Evolutionary conservation across 805 yeast species (phyloP), one percentile per base, ranked within the genome.

Genomic region (Saturnispora diversa): DNA sequence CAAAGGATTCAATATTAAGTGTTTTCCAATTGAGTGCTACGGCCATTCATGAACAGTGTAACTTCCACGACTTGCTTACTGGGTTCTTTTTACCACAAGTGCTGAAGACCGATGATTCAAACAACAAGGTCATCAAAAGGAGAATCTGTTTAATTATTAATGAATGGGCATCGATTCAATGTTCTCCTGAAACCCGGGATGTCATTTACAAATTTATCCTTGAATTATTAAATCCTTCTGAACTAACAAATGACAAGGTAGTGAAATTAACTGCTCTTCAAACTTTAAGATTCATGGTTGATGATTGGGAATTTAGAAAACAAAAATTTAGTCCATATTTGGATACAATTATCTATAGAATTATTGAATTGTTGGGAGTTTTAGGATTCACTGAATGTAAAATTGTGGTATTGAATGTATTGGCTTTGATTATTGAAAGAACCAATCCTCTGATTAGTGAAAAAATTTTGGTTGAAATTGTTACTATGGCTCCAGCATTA

Each of bases 221-320:
- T 15, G 59, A 60, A 29, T 55, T 86, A 47, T 36, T 62, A 10
- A 55, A 65, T 39, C 60, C 69, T 10, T 47, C 65, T 3, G 66
- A 69, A 27, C 24, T 29, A 2, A 31, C 46, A 2, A 74, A 78
- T 48, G 97, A 92, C 56, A 68, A 71, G 40, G 95, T 90, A n/a
- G 95, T 92, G 2, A 72, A 71, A 49, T 56, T 92, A 17, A 75
- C 94, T 0, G 79, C 92, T 0, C 68, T 81, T 12, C 81, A 80
- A 51, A 75, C 90, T 0, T 61, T 88, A 16, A 70, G 77, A 44
- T 69, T 74, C 22, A 68, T 84, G 36, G 66, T 90, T 24, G 88
- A 85, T 45, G 96, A 87, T 52, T 85, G 94, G 84, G 88, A 84
- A 45, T 88, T 90, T 58, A 69, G 76, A 28, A 80, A 84, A 44